Conservation (phyloP, 148 eudicot genomes). For the Arctostaphylos glauca region DNA sequence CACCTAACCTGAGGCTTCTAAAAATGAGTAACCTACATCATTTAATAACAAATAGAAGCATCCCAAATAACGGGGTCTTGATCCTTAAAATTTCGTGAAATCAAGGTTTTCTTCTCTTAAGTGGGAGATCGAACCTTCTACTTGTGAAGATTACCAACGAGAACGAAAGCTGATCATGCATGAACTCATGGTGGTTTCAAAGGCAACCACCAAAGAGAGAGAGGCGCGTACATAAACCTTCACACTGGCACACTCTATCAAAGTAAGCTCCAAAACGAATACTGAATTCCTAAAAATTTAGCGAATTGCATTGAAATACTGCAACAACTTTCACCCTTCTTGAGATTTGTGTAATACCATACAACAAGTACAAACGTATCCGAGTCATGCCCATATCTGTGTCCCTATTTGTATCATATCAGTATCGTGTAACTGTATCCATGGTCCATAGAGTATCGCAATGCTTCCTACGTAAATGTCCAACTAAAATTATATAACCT, state of each 20-base stretch:
- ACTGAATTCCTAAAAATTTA: background rate
- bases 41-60: background rate
- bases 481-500: background rate
- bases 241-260: too few relatives aligned
- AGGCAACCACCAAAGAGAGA: too few relatives aligned
- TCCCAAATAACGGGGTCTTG: background rate
- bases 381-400: background rate
- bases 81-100: background rate
- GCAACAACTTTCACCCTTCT: background rate
- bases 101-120: background rate
- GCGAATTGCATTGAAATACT: background rate
- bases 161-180: background rate
- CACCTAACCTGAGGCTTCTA: background rate
- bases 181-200: background rate
- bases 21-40: background rate
- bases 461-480: background rate
- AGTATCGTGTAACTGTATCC: background rate
- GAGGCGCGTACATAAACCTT: too few relatives aligned
- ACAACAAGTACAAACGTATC: too few relatives aligned
- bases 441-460: background rate
- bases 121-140: background rate
- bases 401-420: background rate
- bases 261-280: background rate
- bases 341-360: background rate
- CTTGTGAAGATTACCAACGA: background rate